Base-by-base conservation (phyloP, 2,329 filamentous ascomycete genomes). In the Penicillium olsonii region DNA sequence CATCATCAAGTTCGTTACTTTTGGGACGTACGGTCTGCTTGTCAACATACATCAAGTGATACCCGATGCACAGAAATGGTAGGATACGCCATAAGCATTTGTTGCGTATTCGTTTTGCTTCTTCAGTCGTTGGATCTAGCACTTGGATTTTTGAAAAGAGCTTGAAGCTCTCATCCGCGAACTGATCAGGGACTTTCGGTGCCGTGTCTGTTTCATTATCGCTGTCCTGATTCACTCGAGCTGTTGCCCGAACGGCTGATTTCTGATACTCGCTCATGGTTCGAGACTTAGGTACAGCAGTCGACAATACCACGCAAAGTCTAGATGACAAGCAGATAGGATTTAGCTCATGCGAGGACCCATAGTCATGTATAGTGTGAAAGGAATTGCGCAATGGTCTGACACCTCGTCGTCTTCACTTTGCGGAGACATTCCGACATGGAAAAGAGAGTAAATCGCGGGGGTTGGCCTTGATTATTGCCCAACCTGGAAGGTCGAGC, bases 91-190 rank as follows among this genome's bases (percentile, higher is more conserved):
- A 63, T 5, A 72, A 33, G 18, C 66, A 66, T 59, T 71, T 73
- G 34, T 70, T 68, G 15, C 52, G 48, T 37, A 54, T 54, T 12
- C n/a, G 10, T 29, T 1, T 42, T 8, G 48, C 48, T 29, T 45
- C 34, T 47, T 70, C 66, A 2, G 61, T 56, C 0, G 64, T 72
- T 6, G 72, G 69, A 5, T 70, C 69, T 5, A 68, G 54, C 14
- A 72, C 70, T 17, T 71, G 61, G 27, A 73, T 60, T 33, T 69
- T 66, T 2, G 65, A 68, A 37, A 74, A 72, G 7, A 75, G 64
- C 48, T 71, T 75, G 53, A 72, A 74, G 45, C 72, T 74, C 52
- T 74, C 72, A 41, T 75, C 71, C 2, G 70, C 72, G 43, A 67
- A 72, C 17, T 63, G 68, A 34, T 68, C 68, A 0, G 69, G 63